Evolutionary conservation across 441 rosid species (phyloP).

Genomic region (Populus hybrid): DNA sequence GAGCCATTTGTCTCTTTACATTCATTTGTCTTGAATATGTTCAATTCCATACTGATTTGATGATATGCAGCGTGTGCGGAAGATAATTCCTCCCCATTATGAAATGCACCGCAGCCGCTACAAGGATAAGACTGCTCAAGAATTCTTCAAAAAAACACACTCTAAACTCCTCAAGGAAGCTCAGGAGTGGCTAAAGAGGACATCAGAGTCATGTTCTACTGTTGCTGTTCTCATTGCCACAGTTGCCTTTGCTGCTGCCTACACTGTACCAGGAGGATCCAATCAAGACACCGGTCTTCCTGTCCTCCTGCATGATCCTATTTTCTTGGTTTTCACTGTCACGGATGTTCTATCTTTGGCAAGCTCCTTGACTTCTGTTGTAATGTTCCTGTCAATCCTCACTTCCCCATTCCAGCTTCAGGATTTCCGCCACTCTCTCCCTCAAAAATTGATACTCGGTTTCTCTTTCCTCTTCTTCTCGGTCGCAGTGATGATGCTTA

Average conservation of each 20-base stretch:
- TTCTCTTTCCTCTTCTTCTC: slow-evolving; percentile 23
- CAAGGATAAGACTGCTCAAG: neutral
- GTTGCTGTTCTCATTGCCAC: slow-evolving; percentile 21
- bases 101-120: slow-evolving; percentile 7
- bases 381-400: slow-evolving; percentile 29
- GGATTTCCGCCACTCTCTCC: slow-evolving; percentile 15
- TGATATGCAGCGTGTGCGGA: slow-evolving; percentile 15
- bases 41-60: too few relatives aligned
- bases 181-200: slow-evolving; percentile 19
- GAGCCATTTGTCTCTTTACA: neutral
- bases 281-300: slow-evolving; percentile 20
- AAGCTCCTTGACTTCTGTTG: slow-evolving; percentile 24
- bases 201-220: slow-evolving; percentile 26
- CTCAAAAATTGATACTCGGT: slow-evolving; percentile 16
- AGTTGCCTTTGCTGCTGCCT: slow-evolving; percentile 25
- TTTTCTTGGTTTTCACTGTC: slow-evolving; percentile 23
- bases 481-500: slow-evolving; percentile 17
- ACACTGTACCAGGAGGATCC: slow-evolving; percentile 23
- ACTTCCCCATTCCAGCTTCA: slow-evolving; percentile 11
- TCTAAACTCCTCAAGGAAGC: slow-evolving; percentile 13
- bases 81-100: slow-evolving; percentile 17
- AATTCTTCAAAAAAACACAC: slow-evolving; percentile 18
- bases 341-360: slow-evolving; percentile 25
- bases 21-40: neutral
- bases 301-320: slow-evolving; percentile 13